phyloP scores from a whole-genome alignment of 2,329 filamentous ascomycete genomes.

The Penicillium vulpinum region DNA sequence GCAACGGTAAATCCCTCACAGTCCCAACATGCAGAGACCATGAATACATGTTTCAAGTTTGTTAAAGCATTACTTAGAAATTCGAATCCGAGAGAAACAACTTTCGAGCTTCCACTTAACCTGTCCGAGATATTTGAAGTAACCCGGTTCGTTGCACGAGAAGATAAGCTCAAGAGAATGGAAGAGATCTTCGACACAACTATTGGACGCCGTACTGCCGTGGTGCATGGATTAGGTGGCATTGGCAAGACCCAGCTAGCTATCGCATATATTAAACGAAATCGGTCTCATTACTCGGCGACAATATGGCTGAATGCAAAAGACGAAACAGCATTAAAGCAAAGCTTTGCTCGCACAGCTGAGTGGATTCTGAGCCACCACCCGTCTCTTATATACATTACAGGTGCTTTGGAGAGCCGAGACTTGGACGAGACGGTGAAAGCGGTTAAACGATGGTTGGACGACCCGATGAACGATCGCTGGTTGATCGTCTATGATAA shows the following conservation, averaged over 20 bases:
- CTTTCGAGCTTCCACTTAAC: conserved; percentile 1
- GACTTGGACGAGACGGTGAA: not conserved
- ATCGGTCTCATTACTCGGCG: not conserved
- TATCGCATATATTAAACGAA: conserved; percentile 1
- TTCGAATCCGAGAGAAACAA: not conserved
- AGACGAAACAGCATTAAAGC: conserved; percentile 4
- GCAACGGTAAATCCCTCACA: not conserved
- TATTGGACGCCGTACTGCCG: conserved; percentile 4
- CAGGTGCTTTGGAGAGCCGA: not conserved
- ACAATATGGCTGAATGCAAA: conserved; percentile 6
- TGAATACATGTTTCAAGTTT: not conserved
- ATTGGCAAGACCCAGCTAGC: conserved; percentile 12
- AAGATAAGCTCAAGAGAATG: conserved; percentile 5
- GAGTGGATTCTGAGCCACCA: conserved; percentile 5
- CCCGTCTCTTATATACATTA: conserved; percentile 1
- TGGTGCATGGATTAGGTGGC: conserved; percentile 11
- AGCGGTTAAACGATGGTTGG: conserved; percentile 7
- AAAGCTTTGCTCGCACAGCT: conserved; percentile 6
- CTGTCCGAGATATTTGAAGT: conserved; percentile 5
- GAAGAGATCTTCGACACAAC: not conserved
- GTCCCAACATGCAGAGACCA: not conserved
- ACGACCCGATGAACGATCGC: conserved; percentile 1
- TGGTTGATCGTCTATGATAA: conserved; percentile 15
- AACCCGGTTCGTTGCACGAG: conserved; percentile 6
- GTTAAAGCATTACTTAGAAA: not conserved